These are phyloP conservation scores for Trifolium repens DNA, from an alignment of 306 rosid species.

Conservation along the genomic window DNA sequence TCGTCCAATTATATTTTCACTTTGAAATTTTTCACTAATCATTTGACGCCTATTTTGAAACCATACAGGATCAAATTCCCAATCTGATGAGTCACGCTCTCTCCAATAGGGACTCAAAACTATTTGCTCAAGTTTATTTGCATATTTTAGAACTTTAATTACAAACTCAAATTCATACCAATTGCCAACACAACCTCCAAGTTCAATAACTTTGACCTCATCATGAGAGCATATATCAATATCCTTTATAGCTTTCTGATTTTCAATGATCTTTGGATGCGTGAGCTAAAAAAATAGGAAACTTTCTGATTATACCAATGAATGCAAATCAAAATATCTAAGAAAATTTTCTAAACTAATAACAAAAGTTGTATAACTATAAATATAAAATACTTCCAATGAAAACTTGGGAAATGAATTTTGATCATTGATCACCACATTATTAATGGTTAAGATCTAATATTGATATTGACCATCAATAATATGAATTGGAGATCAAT, in stretches of 20 bases:
- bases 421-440: too few relatives aligned
- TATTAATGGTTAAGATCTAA: too few relatives aligned
- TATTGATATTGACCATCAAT: too few relatives aligned
- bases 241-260: neutral
- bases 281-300: neutral
- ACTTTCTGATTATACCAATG: neutral
- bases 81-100: neutral
- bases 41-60: neutral
- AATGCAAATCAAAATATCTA: neutral
- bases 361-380: neutral
- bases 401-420: too few relatives aligned
- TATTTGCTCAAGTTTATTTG: conserved; percentile 3
- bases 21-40: neutral
- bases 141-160: neutral
- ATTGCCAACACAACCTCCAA: conserved; percentile 21
- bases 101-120: conserved; percentile 26
- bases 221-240: neutral
- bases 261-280: neutral
- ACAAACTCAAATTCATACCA: conserved; percentile 24
- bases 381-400: neutral
- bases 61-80: neutral
- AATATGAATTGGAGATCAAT: too few relatives aligned
- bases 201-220: neutral
- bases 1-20: neutral
- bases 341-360: neutral